Conservation (phyloP, 192 early-diverging fungal species). For the Martensiomyces pterosporus region DNA sequence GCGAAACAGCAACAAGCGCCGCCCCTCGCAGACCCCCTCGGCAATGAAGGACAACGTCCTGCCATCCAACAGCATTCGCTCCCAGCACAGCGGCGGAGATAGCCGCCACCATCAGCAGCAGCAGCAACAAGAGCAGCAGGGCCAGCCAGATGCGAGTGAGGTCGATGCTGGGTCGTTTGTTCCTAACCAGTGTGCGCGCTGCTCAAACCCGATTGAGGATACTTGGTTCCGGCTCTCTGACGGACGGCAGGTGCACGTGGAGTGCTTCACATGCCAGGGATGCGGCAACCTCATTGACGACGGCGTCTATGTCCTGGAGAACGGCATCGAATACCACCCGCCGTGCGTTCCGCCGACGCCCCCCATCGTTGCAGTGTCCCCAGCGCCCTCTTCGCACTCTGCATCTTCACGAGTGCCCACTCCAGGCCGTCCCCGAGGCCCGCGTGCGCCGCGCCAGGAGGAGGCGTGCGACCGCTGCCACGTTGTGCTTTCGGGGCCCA, state of each 20-base stretch:
- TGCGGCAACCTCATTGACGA: slow-evolving; percentile 49
- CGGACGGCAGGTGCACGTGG: slow-evolving; percentile 51
- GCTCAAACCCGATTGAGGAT: slow-evolving; percentile 31
- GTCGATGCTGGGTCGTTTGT: slow-evolving; percentile 4
- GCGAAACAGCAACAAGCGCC: slow-evolving; percentile 39
- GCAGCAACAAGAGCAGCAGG: slow-evolving; percentile 3
- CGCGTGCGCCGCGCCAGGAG: slow-evolving; percentile 27
- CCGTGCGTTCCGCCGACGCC: slow-evolving; percentile 46
- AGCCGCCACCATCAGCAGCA: background rate
- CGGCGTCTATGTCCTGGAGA: slow-evolving; percentile 50
- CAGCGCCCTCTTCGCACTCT: slow-evolving; percentile 24
- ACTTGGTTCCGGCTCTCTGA: slow-evolving; percentile 53
- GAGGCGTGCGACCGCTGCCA: slow-evolving; percentile 47
- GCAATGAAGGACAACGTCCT: background rate
- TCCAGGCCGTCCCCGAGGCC: slow-evolving; percentile 19
- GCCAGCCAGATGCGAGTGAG: background rate
- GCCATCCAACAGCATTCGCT: background rate
- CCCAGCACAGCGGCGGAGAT: background rate
- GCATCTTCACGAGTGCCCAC: slow-evolving; percentile 4
- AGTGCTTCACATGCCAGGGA: slow-evolving; percentile 51
- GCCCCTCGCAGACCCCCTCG: slow-evolving; percentile 11
- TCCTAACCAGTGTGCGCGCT: slow-evolving; percentile 45
- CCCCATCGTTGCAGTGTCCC: slow-evolving; percentile 47
- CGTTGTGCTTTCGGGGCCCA: slow-evolving; percentile 32
- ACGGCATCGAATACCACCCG: slow-evolving; percentile 42